Conservation (phyloP, 1,284 basidiomycete genomes). For the Mycocalia duriaeana region DNA sequence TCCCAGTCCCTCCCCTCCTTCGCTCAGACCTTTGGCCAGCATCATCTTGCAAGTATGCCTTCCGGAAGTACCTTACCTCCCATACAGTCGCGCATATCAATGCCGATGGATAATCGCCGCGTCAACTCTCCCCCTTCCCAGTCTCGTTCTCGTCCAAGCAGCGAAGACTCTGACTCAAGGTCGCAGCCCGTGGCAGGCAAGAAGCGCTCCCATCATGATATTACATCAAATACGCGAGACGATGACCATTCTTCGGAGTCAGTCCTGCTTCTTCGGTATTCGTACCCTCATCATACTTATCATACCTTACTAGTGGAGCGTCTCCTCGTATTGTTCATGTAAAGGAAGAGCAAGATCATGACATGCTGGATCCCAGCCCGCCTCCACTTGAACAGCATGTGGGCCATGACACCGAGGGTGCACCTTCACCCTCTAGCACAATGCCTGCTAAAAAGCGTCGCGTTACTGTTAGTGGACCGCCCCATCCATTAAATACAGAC, state of each 20-base stretch:
- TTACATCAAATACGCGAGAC: slow-evolving; percentile 27
- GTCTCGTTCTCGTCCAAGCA: slow-evolving; percentile 24
- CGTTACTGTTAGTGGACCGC: slow-evolving; percentile 59
- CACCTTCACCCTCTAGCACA: slow-evolving; percentile 37
- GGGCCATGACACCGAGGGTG: slow-evolving; percentile 21
- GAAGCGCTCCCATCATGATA: slow-evolving; percentile 44
- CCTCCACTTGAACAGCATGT: slow-evolving; percentile 15
- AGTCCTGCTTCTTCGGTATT: slow-evolving; percentile 16
- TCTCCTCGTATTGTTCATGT: slow-evolving; percentile 47
- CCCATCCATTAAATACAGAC: slow-evolving; percentile 51
- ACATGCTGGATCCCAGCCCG: slow-evolving; percentile 33
- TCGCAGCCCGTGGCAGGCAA: slow-evolving; percentile 21
- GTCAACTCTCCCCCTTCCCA: slow-evolving; percentile 28
- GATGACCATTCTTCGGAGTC: slow-evolving; percentile 33
- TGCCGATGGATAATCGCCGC: slow-evolving; percentile 24
- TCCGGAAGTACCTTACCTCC: slow-evolving; percentile 57
- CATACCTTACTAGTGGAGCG: slow-evolving; percentile 26
- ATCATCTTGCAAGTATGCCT: slow-evolving; percentile 45
- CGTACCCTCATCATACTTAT: slow-evolving; percentile 17
- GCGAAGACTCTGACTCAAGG: slow-evolving; percentile 23
- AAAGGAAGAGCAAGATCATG: slow-evolving; percentile 59
- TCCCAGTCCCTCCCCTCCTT: slow-evolving; percentile 71
- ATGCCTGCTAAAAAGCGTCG: slow-evolving; percentile 68
- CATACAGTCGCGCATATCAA: slow-evolving; percentile 44
- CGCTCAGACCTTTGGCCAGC: slow-evolving; percentile 60